These are phyloP conservation scores for Kitagawia praeruptora DNA, from an alignment of 129 eudicot species.

Conservation along the genomic window DNA sequence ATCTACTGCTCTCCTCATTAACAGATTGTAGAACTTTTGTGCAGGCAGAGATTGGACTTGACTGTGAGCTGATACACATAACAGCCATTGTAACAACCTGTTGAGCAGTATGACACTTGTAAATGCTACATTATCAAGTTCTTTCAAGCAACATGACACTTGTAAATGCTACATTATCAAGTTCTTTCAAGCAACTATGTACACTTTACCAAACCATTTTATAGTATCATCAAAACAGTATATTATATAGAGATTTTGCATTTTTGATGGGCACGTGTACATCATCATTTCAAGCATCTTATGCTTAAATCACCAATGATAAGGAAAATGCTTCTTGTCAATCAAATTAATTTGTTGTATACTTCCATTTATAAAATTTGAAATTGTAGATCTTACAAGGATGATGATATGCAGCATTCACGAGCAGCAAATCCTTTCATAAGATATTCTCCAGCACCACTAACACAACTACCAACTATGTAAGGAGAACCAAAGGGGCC, in stretches of 20 bases:
- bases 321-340: not conserved
- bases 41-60: constrained; percentile 80
- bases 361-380: not conserved
- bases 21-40: constrained; percentile 42
- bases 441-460: constrained; percentile 91
- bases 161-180: not conserved
- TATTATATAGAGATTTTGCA: too few relatives aligned
- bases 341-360: not conserved
- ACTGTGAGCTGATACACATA: constrained; percentile 45
- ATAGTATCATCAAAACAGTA: not conserved
- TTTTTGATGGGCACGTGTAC: not conserved
- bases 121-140: not conserved
- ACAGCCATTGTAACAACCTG: not conserved
- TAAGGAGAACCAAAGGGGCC: constrained; percentile 50
- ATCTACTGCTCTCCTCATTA: constrained; percentile 26
- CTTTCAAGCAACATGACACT: too few relatives aligned
- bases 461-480: constrained; percentile 75
- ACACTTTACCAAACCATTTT: not conserved
- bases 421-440: constrained; percentile 82
- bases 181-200: not conserved
- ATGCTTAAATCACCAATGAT: not conserved
- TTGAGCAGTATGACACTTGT: not conserved
- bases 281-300: not conserved
- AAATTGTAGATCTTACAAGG: constrained; percentile 42
- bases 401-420: constrained; percentile 69